Evolutionary conservation across 192 early-diverging fungal genomes (phyloP).

Genomic region (Pilobolus umbonatus): DNA sequence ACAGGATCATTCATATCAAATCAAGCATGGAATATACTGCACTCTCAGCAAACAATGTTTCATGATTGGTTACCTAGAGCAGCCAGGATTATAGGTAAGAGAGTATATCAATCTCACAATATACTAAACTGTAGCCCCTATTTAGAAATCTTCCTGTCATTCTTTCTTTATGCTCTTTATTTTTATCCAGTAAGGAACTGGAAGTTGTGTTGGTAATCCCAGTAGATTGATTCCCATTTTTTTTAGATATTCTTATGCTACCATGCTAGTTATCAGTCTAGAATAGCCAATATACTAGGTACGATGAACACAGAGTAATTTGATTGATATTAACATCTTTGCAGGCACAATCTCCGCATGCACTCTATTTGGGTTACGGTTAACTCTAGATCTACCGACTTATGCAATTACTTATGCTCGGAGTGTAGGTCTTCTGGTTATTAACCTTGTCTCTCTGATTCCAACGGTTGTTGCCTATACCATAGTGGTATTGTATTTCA

Average conservation of each 20-base stretch:
- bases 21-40: constrained; percentile 34
- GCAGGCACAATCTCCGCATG: constrained; percentile 18
- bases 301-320: too few relatives aligned
- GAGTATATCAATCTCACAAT: neutral
- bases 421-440: constrained; percentile 17
- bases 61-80: constrained; percentile 26
- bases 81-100: constrained; percentile 30
- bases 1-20: constrained; percentile 34
- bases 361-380: constrained; percentile 17
- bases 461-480: constrained; percentile 21
- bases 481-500: constrained; percentile 21
- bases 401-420: constrained; percentile 28
- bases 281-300: constrained; percentile 29
- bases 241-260: constrained; percentile 35
- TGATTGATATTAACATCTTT: too few relatives aligned
- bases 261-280: constrained; percentile 29
- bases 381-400: constrained; percentile 19
- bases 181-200: constrained; percentile 32
- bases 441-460: constrained; percentile 17
- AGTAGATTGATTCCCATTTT: neutral
- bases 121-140: neutral
- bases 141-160: constrained; percentile 31
- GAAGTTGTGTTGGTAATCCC: neutral
- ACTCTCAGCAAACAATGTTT: constrained; percentile 26
- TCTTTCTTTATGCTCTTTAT: constrained; percentile 32